Conservation (phyloP, 1,284 basidiomycete genomes). For the Fomitopsis palustris region DNA sequence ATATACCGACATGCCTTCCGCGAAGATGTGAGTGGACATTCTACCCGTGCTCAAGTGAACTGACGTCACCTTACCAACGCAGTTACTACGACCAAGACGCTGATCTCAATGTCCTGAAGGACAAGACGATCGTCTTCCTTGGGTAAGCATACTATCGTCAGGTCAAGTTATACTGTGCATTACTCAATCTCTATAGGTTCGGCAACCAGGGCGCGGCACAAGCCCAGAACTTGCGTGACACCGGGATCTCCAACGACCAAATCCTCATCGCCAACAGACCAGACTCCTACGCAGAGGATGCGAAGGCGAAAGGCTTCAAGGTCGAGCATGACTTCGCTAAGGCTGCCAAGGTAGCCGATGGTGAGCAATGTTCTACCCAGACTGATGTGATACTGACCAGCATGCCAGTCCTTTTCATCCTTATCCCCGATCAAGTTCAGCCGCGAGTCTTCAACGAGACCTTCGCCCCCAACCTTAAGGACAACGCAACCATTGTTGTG, state of each 20-base stretch:
- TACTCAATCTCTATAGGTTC: slow-evolving; percentile 36
- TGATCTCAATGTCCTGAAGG: slow-evolving; percentile 42
- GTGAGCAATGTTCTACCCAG: slow-evolving; percentile 26
- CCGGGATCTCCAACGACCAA: slow-evolving; percentile 56
- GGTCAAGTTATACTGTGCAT: background rate
- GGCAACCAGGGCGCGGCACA: slow-evolving; percentile 68
- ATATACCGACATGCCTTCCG: slow-evolving; percentile 30
- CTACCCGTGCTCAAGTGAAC: background rate
- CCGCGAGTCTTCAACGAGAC: slow-evolving; percentile 56
- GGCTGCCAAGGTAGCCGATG: slow-evolving; percentile 53
- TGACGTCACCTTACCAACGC: slow-evolving; percentile 7
- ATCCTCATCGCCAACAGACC: slow-evolving; percentile 58
- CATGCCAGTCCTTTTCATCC: slow-evolving; percentile 49
- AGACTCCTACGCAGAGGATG: slow-evolving; percentile 56
- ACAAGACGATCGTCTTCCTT: slow-evolving; percentile 57
- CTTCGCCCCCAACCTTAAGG: slow-evolving; percentile 49
- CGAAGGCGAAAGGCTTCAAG: slow-evolving; percentile 51
- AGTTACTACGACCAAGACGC: slow-evolving; percentile 65
- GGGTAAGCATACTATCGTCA: slow-evolving; percentile 37
- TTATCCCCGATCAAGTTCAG: slow-evolving; percentile 64
- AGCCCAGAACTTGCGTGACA: slow-evolving; percentile 63
- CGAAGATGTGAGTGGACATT: slow-evolving; percentile 40
- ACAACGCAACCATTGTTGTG: slow-evolving; percentile 47
- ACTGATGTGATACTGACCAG: background rate
- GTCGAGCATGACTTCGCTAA: slow-evolving; percentile 56